Percentiles rank a stretch among this genome's conserved stretches.
These are phyloP conservation scores for Apiotrichum akiyoshidainum DNA, from an alignment of 1,284 basidiomycete genomes.

Conservation along the genomic window DNA sequence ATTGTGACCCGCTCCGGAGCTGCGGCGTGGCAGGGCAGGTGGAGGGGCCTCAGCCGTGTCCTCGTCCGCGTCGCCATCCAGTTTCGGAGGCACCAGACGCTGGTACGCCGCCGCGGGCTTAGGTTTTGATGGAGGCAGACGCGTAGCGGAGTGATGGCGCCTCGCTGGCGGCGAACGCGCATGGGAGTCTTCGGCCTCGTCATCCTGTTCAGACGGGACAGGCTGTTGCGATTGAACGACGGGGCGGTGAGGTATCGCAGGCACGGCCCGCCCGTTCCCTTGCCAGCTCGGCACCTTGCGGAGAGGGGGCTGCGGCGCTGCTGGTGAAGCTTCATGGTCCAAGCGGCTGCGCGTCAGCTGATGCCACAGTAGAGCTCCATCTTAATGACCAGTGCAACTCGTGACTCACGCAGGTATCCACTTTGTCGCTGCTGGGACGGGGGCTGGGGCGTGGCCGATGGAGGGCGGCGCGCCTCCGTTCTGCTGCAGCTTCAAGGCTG, in stretches of 20 bases:
- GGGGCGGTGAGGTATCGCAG: neutral
- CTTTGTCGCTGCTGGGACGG: neutral
- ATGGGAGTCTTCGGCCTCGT: neutral
- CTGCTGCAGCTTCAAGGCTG: conserved; percentile 10
- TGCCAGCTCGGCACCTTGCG: neutral
- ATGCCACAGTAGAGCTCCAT: too few relatives aligned
- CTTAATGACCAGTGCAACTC: too few relatives aligned
- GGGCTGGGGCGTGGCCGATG: neutral
- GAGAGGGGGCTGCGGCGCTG: too few relatives aligned
- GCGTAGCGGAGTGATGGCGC: neutral
- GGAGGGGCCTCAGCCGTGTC: neutral
- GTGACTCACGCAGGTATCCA: neutral
- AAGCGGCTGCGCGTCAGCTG: too few relatives aligned
- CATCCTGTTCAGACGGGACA: neutral
- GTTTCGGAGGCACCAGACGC: neutral
- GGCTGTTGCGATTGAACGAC: neutral
- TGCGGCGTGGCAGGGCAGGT: neutral
- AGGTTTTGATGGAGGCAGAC: neutral
- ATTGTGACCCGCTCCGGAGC: neutral
- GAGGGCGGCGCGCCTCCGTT: too few relatives aligned
- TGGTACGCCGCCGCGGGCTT: neutral
- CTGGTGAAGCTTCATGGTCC: too few relatives aligned
- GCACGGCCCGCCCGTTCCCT: neutral
- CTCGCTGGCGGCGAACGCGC: neutral
- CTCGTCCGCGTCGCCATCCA: neutral